Evolutionary conservation across 2,329 filamentous ascomycete genomes (phyloP), one percentile per base, ranked within the genome.

Genomic region (Colletotrichum eremochloae): DNA sequence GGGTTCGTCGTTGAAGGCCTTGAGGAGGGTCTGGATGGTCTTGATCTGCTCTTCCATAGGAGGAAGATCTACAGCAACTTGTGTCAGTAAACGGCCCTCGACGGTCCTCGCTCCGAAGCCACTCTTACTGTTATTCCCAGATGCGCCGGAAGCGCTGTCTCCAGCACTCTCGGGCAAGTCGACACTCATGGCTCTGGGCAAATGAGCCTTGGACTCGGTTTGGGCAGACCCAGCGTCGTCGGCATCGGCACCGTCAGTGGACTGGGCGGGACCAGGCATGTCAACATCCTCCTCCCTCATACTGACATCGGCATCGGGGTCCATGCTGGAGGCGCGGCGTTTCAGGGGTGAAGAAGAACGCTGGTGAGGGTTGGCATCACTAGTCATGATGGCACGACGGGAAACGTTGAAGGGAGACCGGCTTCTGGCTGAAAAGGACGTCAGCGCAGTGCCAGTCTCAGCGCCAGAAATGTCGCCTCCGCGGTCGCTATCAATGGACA

Each of bases 261-360:
- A 42, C 36, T 58, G 56, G 52, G 67, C 50, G 68, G 64, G 52
- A 36, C 52, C 66, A 18, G 71, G 52, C 52, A 66, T 74, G 38
- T 74, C 70, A 38, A 70, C 68, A 46, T 76, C 40, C 18, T 71
- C 36, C 24, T 72, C 84, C 67, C 79, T 79, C 68, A 71, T 68
- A 33, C 24, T 57, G 67, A 80, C 80, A 72, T 82, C 80, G 66
- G 80, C 76, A 48, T 88, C 87, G 62, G 84, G 84, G 65, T 90
- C 87, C 88, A 90, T 89, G 78, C 87, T 90, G 71, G 88, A 90
- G 46, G 90, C 90, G 74, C 87, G 86, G 77, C 90, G 86, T 81
- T 92, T 92, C 68, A 92, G 80, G 9, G 90, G 90, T 29, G 90
- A 92, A 38, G 90, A 91, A 29, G 90, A 90, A 76, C 90, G 86